Evolutionary conservation across 1,284 basidiomycete species (phyloP).

Genomic region (Tylopilus sp.): DNA sequence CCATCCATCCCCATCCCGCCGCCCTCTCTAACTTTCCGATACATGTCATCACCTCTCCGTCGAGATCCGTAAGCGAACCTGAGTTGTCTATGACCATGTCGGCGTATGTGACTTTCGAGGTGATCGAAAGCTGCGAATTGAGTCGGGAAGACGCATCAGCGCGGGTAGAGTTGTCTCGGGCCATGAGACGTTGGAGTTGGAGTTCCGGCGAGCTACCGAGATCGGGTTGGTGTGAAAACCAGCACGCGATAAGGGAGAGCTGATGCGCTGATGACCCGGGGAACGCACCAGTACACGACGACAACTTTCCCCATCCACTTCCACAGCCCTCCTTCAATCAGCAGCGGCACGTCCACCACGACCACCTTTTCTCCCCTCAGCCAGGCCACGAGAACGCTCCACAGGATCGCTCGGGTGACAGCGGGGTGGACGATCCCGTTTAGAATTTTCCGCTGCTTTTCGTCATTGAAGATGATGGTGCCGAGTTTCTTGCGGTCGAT

Average conservation of each 20-base stretch:
- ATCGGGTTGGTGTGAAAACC: neutral
- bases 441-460: conserved; percentile 63
- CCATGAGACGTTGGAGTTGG: conserved; percentile 76
- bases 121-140: conserved; percentile 76
- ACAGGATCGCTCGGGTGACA: conserved; percentile 73
- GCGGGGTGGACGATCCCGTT: conserved; percentile 90
- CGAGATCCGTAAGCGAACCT: conserved; percentile 64
- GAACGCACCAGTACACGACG: conserved; percentile 80
- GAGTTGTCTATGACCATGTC: conserved; percentile 90
- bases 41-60: conserved; percentile 63
- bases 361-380: conserved; percentile 63
- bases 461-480: conserved; percentile 78
- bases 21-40: conserved; percentile 53
- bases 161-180: conserved; percentile 55
- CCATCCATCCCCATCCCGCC: conserved; percentile 59
- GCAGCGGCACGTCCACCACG: conserved; percentile 88
- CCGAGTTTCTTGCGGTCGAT: conserved; percentile 86
- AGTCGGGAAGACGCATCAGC: conserved; percentile 71
- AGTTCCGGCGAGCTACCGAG: conserved; percentile 59
- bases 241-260: neutral
- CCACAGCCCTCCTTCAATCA: conserved; percentile 89
- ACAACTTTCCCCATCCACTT: conserved; percentile 79
- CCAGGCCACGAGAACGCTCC: conserved; percentile 71
- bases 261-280: neutral
- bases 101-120: conserved; percentile 77